These are phyloP conservation scores for Pyrenochaeta sp. DNA, from an alignment of 2,329 filamentous ascomycete species.

Conservation along the genomic window DNA sequence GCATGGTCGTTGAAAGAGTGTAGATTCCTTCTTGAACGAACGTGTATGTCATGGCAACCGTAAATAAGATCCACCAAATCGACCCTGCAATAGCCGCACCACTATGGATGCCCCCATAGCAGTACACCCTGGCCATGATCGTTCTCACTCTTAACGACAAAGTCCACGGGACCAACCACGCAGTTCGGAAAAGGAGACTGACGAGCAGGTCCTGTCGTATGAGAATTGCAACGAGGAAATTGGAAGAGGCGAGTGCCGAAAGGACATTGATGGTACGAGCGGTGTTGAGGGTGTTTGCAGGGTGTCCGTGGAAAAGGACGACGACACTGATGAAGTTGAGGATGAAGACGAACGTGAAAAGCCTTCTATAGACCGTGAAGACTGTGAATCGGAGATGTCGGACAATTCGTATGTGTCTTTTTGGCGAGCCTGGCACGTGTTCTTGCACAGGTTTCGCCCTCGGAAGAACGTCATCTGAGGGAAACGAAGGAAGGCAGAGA, in stretches of 20 bases:
- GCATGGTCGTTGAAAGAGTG: slow-evolving; percentile 20
- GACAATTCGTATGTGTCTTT: slow-evolving; percentile 16
- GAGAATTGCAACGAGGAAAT: slow-evolving; percentile 39
- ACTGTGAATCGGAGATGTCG: slow-evolving; percentile 24
- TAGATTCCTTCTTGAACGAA: slow-evolving; percentile 19
- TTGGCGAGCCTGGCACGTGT: slow-evolving; percentile 6
- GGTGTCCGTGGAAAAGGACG: slow-evolving; percentile 15
- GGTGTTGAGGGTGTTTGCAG: slow-evolving; percentile 1
- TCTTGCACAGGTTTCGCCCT: slow-evolving; percentile 2
- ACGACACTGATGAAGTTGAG: slow-evolving; percentile 44
- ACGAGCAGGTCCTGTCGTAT: slow-evolving; percentile 43
- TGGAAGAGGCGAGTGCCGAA: slow-evolving; percentile 41
- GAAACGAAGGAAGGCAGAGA: not conserved
- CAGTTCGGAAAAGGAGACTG: slow-evolving; percentile 37
- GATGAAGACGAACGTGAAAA: slow-evolving; percentile 53
- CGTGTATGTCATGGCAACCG: slow-evolving; percentile 36
- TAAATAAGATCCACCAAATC: slow-evolving; percentile 55
- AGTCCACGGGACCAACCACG: slow-evolving; percentile 40
- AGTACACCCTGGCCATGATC: slow-evolving; percentile 37
- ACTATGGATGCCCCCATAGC: slow-evolving; percentile 45
- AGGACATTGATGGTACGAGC: slow-evolving; percentile 17
- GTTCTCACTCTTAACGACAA: slow-evolving; percentile 32
- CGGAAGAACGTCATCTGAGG: not conserved
- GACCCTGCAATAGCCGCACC: slow-evolving; percentile 41
- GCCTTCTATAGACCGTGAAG: slow-evolving; percentile 48